A percentile compares a stretch with the other conserved stretches of the same genome.
Evolutionary conservation across 306 rosid species (phyloP).

Genomic region (Casuarina cunninghamiana): DNA sequence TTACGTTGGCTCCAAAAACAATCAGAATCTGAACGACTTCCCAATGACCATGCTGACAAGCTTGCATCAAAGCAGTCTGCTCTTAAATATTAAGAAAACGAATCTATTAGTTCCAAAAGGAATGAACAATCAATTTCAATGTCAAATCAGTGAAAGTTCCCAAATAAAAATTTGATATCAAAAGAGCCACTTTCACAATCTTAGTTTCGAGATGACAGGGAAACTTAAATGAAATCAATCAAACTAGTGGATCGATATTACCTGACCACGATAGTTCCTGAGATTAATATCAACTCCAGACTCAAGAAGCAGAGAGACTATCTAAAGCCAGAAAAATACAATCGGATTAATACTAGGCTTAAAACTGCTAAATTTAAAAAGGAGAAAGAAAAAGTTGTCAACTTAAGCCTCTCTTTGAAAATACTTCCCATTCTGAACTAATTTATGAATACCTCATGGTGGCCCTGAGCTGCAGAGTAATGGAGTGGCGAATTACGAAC

Average conservation of each 20-base stretch:
- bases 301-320: constrained; percentile 80
- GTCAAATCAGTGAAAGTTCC: constrained; percentile 13
- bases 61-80: constrained; percentile 99
- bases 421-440: not conserved
- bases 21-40: constrained; percentile 84
- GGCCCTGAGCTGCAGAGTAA: constrained; percentile 99
- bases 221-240: constrained; percentile 20
- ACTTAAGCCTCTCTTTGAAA: constrained; percentile 12
- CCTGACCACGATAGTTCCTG: constrained; percentile 99
- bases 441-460: constrained; percentile 72
- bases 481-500: constrained; percentile 97
- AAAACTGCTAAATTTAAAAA: constrained; percentile 6
- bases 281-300: constrained; percentile 94
- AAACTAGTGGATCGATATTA: constrained; percentile 33
- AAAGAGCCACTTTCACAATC: not conserved
- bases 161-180: not conserved
- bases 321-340: constrained; percentile 51
- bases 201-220: constrained; percentile 10
- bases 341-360: not conserved
- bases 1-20: constrained; percentile 73
- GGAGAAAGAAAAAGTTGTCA: not conserved
- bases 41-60: constrained; percentile 98
- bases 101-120: not conserved
- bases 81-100: constrained; percentile 25
- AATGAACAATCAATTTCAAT: not conserved